Base-by-base conservation (phyloP, 2,329 filamentous ascomycete genomes). In the Harringtonia lauricola region DNA sequence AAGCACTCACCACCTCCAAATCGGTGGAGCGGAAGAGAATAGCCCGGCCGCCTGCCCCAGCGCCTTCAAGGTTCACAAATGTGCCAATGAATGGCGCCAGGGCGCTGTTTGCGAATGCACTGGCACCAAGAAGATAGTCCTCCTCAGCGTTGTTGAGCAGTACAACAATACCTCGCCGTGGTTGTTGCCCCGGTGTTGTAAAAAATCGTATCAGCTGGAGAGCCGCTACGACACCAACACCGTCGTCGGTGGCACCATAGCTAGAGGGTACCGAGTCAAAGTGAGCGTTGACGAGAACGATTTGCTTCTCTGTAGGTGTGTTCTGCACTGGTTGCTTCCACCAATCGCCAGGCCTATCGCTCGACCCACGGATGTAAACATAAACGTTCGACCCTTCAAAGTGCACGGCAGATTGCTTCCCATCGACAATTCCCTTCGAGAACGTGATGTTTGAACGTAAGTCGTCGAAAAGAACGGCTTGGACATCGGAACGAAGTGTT, bases 101-200 rank as follows among this genome's bases (percentile, higher is more conserved):
- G 0, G 88, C 85, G 58, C 89, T 87, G 52, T 87, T 79, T 24
- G 84, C 81, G 56, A 94, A 95, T 7, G 84, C 88, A 47, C 79
- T 76, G 8, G 90, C 88, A 1, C 92, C 92, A 51, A 94, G 86
- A 12, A 96, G 68, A 30, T 81, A 92, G 55, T 96, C 90, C 59
- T 98, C 92, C 58, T 98, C 92, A 30, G 85, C 90, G 56, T 96
- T 95, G 69, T 98, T 98, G 57, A 96, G 74, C 24, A 96, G 71
- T 10, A 87, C 72, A 14, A 96, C 76, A 36, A 98, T 73, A 2
- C 89, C 90, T 52, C 82, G 78, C 55, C 79, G 81, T 2, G 89
- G 89, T 56, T 79, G 79, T 50, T 85, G 78, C 24, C 72, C 79
- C 0, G 75, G 65, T 2, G 73, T 73, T 2, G 86, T 88, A 58